Conservation (phyloP, 2,329 filamentous ascomycete genomes). For the Malbranchea cinnamomea region DNA sequence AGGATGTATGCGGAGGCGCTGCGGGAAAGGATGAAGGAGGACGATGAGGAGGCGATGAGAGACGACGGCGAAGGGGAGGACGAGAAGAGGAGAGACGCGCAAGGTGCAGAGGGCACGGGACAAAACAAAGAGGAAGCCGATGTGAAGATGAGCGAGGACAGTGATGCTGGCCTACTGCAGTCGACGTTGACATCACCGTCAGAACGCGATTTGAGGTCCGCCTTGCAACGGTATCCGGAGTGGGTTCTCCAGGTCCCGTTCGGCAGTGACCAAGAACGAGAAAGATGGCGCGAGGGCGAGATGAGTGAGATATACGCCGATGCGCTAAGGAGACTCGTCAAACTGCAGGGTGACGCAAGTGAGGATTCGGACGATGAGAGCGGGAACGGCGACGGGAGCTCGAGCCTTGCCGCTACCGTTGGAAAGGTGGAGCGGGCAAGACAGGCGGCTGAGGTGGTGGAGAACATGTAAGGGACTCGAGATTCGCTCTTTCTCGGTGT, state of each 20-base stretch:
- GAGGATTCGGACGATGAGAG: slow-evolving; percentile 10
- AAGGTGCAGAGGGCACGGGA: no score
- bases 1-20: slow-evolving; percentile 23
- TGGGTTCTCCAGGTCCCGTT: slow-evolving; percentile 21
- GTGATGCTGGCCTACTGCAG: no score
- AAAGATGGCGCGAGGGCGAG: slow-evolving; percentile 27
- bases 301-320: slow-evolving; percentile 28
- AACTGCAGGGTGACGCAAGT: slow-evolving; percentile 23
- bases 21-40: slow-evolving; percentile 19
- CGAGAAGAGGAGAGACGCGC: neutral
- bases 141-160: no score
- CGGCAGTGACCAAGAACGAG: slow-evolving; percentile 19
- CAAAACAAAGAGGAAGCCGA: no score
- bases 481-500: neutral
- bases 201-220: neutral
- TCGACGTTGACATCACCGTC: slow-evolving; percentile 3
- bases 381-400: slow-evolving; percentile 15
- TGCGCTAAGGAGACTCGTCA: slow-evolving; percentile 23
- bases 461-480: slow-evolving; percentile 24
- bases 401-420: slow-evolving; percentile 30
- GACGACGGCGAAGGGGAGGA: slow-evolving; percentile 2
- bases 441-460: slow-evolving; percentile 31
- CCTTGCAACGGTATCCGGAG: slow-evolving; percentile 11
- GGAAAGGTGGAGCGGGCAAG: slow-evolving; percentile 32
- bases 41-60: slow-evolving; percentile 21